Evolutionary conservation across 1,139 yeast genomes (phyloP).

Genomic region (Sugiyamaella neomexicana): DNA sequence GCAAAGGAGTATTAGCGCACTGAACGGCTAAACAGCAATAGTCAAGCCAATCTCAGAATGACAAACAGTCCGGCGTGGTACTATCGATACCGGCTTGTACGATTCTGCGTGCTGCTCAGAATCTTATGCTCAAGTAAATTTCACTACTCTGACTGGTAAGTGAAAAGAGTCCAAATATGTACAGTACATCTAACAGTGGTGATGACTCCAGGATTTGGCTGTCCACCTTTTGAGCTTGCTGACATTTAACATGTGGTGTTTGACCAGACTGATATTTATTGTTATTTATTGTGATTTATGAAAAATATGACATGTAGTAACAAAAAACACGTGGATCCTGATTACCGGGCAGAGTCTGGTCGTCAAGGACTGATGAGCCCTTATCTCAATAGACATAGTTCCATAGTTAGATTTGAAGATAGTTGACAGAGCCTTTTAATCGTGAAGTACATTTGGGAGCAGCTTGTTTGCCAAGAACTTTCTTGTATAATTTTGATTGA

Average conservation of each 20-base stretch:
- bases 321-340: too few relatives aligned
- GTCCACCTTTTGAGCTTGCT: conserved; percentile 1
- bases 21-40: neutral
- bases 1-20: neutral
- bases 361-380: too few relatives aligned
- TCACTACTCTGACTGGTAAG: conserved; percentile 12
- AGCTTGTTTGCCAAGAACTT: too few relatives aligned
- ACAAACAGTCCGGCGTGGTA: conserved; percentile 6
- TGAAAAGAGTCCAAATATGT: neutral
- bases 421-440: too few relatives aligned
- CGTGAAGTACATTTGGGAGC: too few relatives aligned
- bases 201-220: conserved; percentile 2
- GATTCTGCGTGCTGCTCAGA: conserved; percentile 6
- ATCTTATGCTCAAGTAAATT: conserved; percentile 9
- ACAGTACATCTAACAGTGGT: neutral
- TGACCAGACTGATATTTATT: neutral
- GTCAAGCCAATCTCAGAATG: neutral
- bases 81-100: conserved; percentile 7
- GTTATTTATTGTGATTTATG: neutral
- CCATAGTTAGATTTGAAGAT: too few relatives aligned
- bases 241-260: too few relatives aligned
- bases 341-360: too few relatives aligned
- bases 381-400: too few relatives aligned
- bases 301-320: too few relatives aligned
- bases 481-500: too few relatives aligned